Evolutionary conservation across 495 filamentous ascomycete species (phyloP), one percentile per base, ranked within the genome.

Genomic region (Alectoria sarmentosa): DNA sequence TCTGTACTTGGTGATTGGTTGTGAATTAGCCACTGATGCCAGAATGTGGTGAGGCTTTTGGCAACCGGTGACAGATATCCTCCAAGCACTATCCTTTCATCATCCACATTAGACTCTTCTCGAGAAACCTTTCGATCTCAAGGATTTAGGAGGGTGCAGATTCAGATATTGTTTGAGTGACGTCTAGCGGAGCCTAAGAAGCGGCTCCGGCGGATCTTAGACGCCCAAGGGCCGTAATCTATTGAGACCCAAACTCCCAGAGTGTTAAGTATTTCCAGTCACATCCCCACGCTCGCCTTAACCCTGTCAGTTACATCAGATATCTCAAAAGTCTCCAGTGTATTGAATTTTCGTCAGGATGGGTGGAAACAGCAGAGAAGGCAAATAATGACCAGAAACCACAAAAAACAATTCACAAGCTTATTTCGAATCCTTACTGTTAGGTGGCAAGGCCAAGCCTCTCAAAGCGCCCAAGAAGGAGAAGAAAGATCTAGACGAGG

Each of bases 371-470:
- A 83, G 84, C 74, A 84, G 86, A 85, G 85, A 86, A 77, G 86
- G 85, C 85, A 71, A 49, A 63, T 71, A 46, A 28, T 34, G 15
- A 34, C 13, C 30, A 21, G 26, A 28, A 0, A 23, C 6, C 11
- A 41, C 14, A 32, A 37, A 41, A 9, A 46, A 34, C 9, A 4
- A 38, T 61, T 6, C 38, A 56, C 36, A 7, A 8, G 3, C 34
- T 55, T 1, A 58, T 37, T 62, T 8, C n/a, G 60, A 60, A 56
- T 42, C 66, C 59, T 15, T 46, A 42, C 55, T 36, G 61, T 36
- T 68, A 92, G 89, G 89, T 76, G 89, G 89, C 80, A 92, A 92
- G 79, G 86, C 83, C 69, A 92, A 92, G 83, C 89, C 89, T 66
- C 80, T 91, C 72, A 92, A 92, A 84, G 78, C 82, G 38, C 78